A percentile compares a stretch with the other conserved stretches of the same genome.
These are phyloP conservation scores for Paecilomyces formosus DNA, from an alignment of 2,329 filamentous ascomycete genomes.

Conservation along the genomic window DNA sequence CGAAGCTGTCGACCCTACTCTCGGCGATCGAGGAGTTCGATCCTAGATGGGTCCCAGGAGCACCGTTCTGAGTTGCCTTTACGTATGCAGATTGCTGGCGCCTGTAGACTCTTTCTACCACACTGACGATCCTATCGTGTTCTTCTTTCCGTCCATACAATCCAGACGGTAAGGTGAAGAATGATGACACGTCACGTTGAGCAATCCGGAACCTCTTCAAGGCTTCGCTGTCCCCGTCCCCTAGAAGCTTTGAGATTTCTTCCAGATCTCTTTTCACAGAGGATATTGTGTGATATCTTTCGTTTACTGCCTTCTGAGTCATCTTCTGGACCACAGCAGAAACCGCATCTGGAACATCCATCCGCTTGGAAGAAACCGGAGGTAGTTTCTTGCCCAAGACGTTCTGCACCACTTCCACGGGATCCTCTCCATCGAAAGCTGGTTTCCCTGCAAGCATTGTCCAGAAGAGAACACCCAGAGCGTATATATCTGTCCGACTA, in stretches of 20 bases:
- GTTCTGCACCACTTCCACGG: slow-evolving; percentile 85
- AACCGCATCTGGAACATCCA: slow-evolving; percentile 78
- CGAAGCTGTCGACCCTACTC: slow-evolving; percentile 39
- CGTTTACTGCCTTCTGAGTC: slow-evolving; percentile 78
- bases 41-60: slow-evolving; percentile 42
- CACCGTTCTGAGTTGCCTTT: slow-evolving; percentile 21
- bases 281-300: slow-evolving; percentile 83
- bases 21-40: slow-evolving; percentile 49
- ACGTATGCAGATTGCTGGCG: slow-evolving; percentile 45
- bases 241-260: slow-evolving; percentile 65
- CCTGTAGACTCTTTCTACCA: slow-evolving; percentile 69
- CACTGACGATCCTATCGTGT: slow-evolving; percentile 58
- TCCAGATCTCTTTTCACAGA: slow-evolving; percentile 76
- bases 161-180: slow-evolving; percentile 74
- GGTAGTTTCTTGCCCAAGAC: slow-evolving; percentile 74
- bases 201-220: slow-evolving; percentile 70
- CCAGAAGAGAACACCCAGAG: slow-evolving; percentile 83
- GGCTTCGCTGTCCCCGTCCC: slow-evolving; percentile 63
- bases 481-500: slow-evolving; percentile 87
- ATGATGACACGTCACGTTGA: slow-evolving; percentile 81
- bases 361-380: slow-evolving; percentile 65
- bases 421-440: slow-evolving; percentile 70
- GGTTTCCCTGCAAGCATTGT: slow-evolving; percentile 71
- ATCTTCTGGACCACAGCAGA: slow-evolving; percentile 83
- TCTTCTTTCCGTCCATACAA: slow-evolving; percentile 77